These are phyloP conservation scores for Collybia nuda DNA, from an alignment of 768 basidiomycete species.

Conservation along the genomic window DNA sequence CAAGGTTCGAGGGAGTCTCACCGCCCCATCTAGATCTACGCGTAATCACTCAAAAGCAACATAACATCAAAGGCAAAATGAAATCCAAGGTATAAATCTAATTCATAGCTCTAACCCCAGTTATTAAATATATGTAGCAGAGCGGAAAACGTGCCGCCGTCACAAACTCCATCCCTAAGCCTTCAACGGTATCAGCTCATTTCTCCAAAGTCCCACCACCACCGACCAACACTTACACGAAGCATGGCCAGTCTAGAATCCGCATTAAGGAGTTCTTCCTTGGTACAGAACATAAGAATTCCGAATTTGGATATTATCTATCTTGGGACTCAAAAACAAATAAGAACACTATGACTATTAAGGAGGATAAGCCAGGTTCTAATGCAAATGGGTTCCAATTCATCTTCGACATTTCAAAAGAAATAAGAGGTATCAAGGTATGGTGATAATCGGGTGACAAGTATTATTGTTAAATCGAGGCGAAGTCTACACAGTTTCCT, in stretches of 20 bases:
- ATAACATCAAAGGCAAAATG: slow-evolving; percentile 12
- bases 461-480: too few relatives aligned
- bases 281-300: slow-evolving; percentile 15
- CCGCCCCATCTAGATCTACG: slow-evolving; percentile 10
- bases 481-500: too few relatives aligned
- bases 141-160: not conserved
- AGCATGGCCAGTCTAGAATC: too few relatives aligned
- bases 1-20: not conserved
- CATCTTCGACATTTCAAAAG: not conserved
- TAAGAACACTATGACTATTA: slow-evolving; percentile 3
- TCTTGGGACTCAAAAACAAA: not conserved
- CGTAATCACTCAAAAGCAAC: not conserved
- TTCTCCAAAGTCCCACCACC: too few relatives aligned
- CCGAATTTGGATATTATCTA: slow-evolving; percentile 8
- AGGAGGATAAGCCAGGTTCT: not conserved
- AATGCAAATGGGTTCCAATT: not conserved
- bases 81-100: slow-evolving; percentile 13
- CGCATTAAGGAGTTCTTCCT: slow-evolving; percentile 21
- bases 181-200: too few relatives aligned
- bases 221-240: slow-evolving; percentile 6
- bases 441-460: not conserved
- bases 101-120: not conserved
- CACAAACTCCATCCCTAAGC: not conserved
- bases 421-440: slow-evolving; percentile 3
- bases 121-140: not conserved